These are phyloP conservation scores for Xylaria venustula DNA, from an alignment of 495 filamentous ascomycete species.

Conservation along the genomic window DNA sequence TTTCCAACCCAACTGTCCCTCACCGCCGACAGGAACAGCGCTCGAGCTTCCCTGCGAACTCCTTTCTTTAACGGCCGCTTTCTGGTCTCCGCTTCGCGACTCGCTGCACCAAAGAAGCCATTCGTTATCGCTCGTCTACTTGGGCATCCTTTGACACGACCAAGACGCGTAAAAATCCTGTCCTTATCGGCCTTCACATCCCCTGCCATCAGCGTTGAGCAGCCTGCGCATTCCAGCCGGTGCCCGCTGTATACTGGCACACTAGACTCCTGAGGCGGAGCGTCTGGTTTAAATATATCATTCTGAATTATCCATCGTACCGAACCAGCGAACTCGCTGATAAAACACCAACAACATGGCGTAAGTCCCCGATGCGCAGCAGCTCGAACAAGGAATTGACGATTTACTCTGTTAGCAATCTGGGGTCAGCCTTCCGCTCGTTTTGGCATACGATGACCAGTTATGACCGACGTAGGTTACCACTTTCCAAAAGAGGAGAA, in stretches of 20 bases:
- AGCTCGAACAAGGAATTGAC: constrained; percentile 4
- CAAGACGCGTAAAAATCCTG: background rate
- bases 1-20: constrained; percentile 19
- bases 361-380: constrained; percentile 13
- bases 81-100: background rate
- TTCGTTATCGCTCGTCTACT: background rate
- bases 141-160: background rate
- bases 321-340: background rate
- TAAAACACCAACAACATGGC: constrained; percentile 22
- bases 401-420: background rate
- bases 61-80: background rate
- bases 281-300: background rate
- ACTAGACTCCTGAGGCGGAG: background rate
- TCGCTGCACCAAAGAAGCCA: background rate
- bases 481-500: constrained; percentile 7
- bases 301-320: background rate
- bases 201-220: background rate
- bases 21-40: constrained; percentile 1
- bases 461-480: constrained; percentile 55
- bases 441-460: constrained; percentile 97
- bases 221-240: background rate
- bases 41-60: background rate
- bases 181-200: background rate
- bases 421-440: constrained; percentile 66
- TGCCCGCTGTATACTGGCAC: background rate